Percentiles rank a stretch among this genome's conserved stretches.
Conservation (phyloP, 2,329 filamentous ascomycete species). For the Botryotinia calthae region DNA sequence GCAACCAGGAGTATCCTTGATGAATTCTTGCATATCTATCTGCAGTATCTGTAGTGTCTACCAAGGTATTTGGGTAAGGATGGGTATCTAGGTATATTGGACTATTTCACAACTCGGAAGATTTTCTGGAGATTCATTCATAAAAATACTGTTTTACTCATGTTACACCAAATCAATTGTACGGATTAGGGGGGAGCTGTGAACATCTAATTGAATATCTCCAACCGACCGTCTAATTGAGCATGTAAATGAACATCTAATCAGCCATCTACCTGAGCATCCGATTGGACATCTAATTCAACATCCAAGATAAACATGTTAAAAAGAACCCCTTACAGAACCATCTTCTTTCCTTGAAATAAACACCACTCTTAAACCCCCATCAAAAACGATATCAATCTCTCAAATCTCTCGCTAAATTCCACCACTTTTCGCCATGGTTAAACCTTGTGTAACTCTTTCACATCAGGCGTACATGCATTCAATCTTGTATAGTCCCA, state of each 20-base stretch:
- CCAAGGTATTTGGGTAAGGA: background rate
- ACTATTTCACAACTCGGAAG: background rate
- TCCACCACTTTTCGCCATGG: background rate
- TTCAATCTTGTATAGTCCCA: background rate
- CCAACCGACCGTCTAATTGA: background rate
- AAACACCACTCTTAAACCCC: too few species aligned
- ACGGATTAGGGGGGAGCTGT: background rate
- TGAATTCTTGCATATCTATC: background rate
- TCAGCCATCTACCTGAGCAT: background rate
- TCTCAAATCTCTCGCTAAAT: background rate
- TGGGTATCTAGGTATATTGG: background rate
- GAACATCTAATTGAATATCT: background rate
- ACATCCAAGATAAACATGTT: background rate
- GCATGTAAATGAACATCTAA: background rate
- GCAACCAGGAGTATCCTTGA: background rate
- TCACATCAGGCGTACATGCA: background rate
- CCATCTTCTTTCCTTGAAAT: background rate
- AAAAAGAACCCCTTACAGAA: background rate
- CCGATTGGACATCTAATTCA: background rate
- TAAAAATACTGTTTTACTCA: background rate
- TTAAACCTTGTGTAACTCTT: background rate
- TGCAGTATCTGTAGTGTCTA: background rate
- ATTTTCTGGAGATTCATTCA: background rate
- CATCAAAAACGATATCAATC: background rate
- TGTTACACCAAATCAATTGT: background rate